Base-by-base conservation (phyloP, 805 yeast genomes). In the Komagataella mondaviorum region DNA sequence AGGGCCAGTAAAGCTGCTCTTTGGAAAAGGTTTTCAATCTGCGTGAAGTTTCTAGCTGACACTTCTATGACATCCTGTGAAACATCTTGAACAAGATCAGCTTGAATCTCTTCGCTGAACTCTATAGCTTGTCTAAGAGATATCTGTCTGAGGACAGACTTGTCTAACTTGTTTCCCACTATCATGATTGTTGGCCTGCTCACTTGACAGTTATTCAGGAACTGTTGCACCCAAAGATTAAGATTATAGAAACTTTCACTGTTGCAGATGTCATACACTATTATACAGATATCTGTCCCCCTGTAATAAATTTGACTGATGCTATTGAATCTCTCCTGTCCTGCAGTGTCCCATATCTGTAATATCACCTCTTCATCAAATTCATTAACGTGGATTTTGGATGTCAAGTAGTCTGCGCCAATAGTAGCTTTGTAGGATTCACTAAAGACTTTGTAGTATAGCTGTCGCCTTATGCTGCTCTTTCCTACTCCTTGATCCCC, bases 281-380 rank as follows among this genome's bases (percentile, higher is more conserved):
- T 57, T 6, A 78, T 67, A 4, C 73, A 79, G 17, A 77, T 75
- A 56, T 78, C 83, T 0, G 82, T 71, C 6, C 84, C 84, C 45
- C 84, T 63, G 60, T 78, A 78, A 56, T 78, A 78, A 4, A 81
- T 77, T 58, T 72, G 75, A 8, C 76, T 69, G 30, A 76, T 73
- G 50, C 78, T 72, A 73, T 79, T 77, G 72, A 91, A 90, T 57
- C 98, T 71, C 66, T 90, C 98, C 68, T 88, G 96, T 6, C 96
- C 96, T 1, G 96, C 96, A 3, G 96, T 89, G 63, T 89, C 96
- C 96, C 98, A 81, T 7, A 81, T 73, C 61, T 81, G 88, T 44
- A 81, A 65, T 49, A 66, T 66, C 18, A 72, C 71, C 39, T 56
- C 55, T 45, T 57, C 54, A 16, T 56, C 52, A 18, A n/a, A 44